phyloP scores from a whole-genome alignment of 805 yeast genomes.

The Debaryomyces castellii region DNA sequence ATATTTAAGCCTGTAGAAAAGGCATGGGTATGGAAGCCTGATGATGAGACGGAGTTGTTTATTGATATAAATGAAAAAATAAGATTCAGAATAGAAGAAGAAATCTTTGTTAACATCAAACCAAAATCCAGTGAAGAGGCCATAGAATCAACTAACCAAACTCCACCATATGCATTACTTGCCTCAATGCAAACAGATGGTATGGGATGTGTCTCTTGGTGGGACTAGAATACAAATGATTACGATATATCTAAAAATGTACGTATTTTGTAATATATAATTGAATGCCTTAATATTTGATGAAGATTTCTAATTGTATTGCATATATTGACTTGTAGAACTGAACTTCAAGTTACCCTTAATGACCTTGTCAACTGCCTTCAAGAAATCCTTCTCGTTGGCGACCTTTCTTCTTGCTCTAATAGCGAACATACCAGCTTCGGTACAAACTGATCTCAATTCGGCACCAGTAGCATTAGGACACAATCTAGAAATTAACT shows the following conservation, averaged over 20 bases:
- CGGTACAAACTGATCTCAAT: constrained; percentile 96
- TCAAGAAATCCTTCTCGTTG: constrained; percentile 94
- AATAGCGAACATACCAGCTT: constrained; percentile 99
- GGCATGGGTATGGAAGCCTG: constrained; percentile 94
- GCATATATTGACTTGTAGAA: constrained; percentile 97
- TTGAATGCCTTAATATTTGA: constrained; percentile 2
- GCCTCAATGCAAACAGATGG: constrained; percentile 96
- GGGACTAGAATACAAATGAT: constrained; percentile 65
- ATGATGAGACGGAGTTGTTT: constrained; percentile 72
- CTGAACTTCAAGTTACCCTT: constrained; percentile 98
- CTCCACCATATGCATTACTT: constrained; percentile 79
- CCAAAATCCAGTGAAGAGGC: constrained; percentile 69
- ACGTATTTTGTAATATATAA: constrained; percentile 2
- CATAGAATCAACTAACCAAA: constrained; percentile 39
- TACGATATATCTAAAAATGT: constrained; percentile 1
- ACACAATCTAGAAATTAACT: constrained; percentile 92
- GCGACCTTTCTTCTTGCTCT: constrained; percentile 98
- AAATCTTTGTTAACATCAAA: constrained; percentile 77
- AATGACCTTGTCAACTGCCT: constrained; percentile 97
- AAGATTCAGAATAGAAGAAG: constrained; percentile 88
- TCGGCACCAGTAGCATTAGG: constrained; percentile 99
- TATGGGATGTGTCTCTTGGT: constrained; percentile 95
- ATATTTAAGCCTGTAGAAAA: constrained; percentile 69
- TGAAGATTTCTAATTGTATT: constrained; percentile 63
- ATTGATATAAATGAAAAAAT: constrained; percentile 90